phyloP scores from a whole-genome alignment of 768 basidiomycete genomes.

The Lanmaoa rubissima region DNA sequence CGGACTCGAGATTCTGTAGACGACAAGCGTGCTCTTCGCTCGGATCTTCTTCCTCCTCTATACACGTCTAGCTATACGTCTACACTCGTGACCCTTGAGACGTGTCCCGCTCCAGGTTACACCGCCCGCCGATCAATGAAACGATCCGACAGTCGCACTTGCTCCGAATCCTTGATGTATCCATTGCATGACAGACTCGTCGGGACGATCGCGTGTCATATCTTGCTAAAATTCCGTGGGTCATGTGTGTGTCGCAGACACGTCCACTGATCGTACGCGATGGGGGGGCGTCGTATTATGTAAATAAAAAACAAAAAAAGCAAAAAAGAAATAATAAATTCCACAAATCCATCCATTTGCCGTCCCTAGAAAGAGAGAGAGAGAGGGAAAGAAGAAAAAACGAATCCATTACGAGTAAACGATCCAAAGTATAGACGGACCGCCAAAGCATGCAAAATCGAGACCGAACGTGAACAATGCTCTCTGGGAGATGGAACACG shows the following conservation, averaged over 20 bases:
- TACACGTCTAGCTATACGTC: too few species aligned
- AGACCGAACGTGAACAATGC: not conserved
- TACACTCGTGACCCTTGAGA: not conserved
- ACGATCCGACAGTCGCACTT: not conserved
- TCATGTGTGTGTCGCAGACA: not conserved
- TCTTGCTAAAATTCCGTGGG: not conserved
- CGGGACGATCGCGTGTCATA: not conserved
- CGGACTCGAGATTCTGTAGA: not conserved
- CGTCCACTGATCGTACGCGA: not conserved
- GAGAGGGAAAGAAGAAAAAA: not conserved
- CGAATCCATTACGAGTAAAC: not conserved
- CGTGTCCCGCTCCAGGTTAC: not conserved
- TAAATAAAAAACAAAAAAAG: not conserved
- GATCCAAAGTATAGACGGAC: not conserved
- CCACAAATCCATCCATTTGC: not conserved
- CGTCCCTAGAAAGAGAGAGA: not conserved
- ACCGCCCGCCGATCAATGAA: not conserved
- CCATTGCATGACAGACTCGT: too few species aligned
- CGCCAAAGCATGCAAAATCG: constrained; percentile 1
- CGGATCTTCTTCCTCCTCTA: not conserved
- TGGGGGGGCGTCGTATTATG: not conserved
- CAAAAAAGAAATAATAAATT: not conserved
- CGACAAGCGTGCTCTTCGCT: not conserved
- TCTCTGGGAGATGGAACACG: not conserved
- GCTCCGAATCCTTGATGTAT: too few species aligned